Evolutionary conservation across 2,329 filamentous ascomycete genomes (phyloP).

Genomic region (Scytalidium sp.): DNA sequence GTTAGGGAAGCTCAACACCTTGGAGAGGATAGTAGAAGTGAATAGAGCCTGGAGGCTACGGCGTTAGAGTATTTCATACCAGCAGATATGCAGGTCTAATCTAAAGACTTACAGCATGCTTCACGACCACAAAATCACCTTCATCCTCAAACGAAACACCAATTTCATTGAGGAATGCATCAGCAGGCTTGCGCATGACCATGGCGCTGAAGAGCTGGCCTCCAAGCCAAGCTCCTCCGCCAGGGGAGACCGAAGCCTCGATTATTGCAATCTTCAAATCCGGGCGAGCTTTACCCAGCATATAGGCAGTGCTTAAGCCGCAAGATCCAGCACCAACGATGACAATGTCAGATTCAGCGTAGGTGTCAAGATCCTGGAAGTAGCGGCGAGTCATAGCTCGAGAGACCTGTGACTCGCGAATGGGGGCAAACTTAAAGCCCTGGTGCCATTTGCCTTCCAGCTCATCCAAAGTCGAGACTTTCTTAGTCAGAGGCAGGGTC

Average conservation of each 20-base stretch:
- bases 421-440: constrained; percentile 75
- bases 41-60: constrained; percentile 60
- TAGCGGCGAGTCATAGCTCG: constrained; percentile 93
- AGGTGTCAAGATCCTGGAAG: constrained; percentile 83
- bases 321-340: constrained; percentile 90
- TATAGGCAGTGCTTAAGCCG: constrained; percentile 80
- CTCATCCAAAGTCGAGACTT: constrained; percentile 47
- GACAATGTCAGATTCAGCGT: constrained; percentile 91
- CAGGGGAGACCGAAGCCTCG: constrained; percentile 82
- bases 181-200: constrained; percentile 91
- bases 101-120: constrained; percentile 62
- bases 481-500: constrained; percentile 38
- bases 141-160: constrained; percentile 87
- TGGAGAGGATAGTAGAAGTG: constrained; percentile 81
- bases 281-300: constrained; percentile 77
- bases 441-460: constrained; percentile 74
- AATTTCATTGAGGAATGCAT: constrained; percentile 77
- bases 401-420: constrained; percentile 88
- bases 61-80: background rate
- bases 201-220: constrained; percentile 94
- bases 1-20: constrained; percentile 82
- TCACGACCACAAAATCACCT: constrained; percentile 85
- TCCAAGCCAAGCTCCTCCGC: constrained; percentile 88
- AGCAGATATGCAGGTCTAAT: background rate
- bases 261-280: constrained; percentile 91